phyloP scores from a whole-genome alignment of 495 filamentous ascomycete genomes.

The Terfezia claveryi region DNA sequence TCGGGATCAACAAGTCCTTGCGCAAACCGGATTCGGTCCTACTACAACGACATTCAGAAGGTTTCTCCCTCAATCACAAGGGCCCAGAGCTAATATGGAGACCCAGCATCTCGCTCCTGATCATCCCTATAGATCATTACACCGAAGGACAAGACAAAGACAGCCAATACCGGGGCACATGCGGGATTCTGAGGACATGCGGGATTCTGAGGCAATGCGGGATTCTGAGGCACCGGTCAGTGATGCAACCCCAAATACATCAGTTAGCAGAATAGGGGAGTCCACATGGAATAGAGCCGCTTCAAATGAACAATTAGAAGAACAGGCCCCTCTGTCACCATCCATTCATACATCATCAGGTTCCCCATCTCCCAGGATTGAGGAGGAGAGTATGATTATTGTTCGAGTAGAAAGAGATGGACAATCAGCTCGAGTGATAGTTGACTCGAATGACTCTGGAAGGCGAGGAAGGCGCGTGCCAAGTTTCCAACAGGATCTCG shows the following conservation, averaged over 20 bases:
- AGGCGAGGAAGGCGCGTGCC: not conserved
- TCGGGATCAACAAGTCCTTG: not conserved
- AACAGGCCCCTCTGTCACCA: no score
- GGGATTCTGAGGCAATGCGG: no score
- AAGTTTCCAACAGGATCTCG: not conserved
- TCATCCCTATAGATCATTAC: not conserved
- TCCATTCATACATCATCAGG: no score
- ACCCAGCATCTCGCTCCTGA: no score
- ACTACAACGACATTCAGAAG: not conserved
- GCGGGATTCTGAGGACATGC: not conserved
- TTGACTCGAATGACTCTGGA: not conserved
- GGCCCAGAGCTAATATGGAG: no score
- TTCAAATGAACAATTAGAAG: no score
- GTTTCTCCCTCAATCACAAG: no score
- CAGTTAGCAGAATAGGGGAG: no score
- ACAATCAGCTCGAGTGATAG: not conserved
- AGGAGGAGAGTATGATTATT: not conserved
- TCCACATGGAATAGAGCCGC: no score
- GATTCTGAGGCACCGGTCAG: not conserved
- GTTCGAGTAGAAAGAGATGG: not conserved
- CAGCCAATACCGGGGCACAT: not conserved
- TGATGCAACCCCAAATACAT: not conserved
- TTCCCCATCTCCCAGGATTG: not conserved
- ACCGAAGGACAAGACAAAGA: not conserved
- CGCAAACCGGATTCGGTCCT: not conserved